Conservation (phyloP, 2,329 filamentous ascomycete species). For the Sclerotinia subarctica region DNA sequence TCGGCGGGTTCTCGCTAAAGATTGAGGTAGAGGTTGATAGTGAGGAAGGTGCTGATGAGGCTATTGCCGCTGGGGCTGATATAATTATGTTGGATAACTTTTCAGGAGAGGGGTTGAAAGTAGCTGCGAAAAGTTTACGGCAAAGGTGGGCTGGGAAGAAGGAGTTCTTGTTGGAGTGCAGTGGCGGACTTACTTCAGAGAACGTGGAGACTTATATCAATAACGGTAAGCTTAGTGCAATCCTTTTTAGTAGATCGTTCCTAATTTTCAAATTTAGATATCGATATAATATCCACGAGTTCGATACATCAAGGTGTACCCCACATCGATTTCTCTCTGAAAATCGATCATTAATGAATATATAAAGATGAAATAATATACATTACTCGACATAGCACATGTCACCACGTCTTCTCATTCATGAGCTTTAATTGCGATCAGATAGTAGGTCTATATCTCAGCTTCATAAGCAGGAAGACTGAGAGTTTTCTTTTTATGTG, state of each 20-base stretch:
- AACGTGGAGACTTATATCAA: constrained; percentile 83
- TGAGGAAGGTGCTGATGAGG: constrained; percentile 85
- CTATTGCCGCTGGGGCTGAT: constrained; percentile 85
- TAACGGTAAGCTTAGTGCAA: constrained; percentile 52
- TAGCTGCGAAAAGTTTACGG: constrained; percentile 73
- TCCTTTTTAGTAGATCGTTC: neutral
- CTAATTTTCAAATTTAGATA: constrained; percentile 51
- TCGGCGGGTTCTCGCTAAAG: constrained; percentile 87
- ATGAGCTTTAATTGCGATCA: neutral
- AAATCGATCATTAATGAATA: constrained; percentile 58
- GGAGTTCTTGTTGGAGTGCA: constrained; percentile 84
- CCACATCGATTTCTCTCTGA: constrained; percentile 93
- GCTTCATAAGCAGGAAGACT: neutral
- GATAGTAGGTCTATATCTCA: neutral
- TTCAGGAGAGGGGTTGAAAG: constrained; percentile 70
- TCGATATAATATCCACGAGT: constrained; percentile 95
- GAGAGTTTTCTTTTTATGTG: neutral
- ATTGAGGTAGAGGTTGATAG: constrained; percentile 93
- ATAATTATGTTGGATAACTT: constrained; percentile 99
- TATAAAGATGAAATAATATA: neutral
- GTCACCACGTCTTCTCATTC: neutral
- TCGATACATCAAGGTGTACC: constrained; percentile 94
- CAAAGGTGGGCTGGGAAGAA: constrained; percentile 72
- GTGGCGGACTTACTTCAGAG: constrained; percentile 79
- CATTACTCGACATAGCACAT: neutral